These are phyloP conservation scores for Halenospora varia DNA, from an alignment of 495 filamentous ascomycete genomes.

Conservation along the genomic window DNA sequence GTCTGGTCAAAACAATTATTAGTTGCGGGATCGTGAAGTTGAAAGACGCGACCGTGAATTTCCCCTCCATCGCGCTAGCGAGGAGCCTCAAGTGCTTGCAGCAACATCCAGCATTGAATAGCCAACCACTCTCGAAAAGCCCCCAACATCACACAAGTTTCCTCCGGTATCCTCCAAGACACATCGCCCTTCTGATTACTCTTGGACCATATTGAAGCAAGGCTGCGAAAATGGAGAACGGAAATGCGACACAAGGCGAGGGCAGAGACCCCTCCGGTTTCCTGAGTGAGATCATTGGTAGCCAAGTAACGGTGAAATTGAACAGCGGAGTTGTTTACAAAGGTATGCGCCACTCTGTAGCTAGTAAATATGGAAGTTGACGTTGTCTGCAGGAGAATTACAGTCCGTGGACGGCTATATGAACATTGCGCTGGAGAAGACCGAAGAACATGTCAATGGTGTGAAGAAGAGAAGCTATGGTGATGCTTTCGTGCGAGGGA, in stretches of 20 bases:
- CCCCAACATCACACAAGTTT: too few relatives aligned
- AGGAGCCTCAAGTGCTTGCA: neutral
- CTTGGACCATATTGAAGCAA: neutral
- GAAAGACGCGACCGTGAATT: neutral
- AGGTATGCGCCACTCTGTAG: conserved; percentile 47
- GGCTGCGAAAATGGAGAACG: conserved; percentile 64
- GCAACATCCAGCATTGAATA: neutral
- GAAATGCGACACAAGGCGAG: conserved; percentile 52
- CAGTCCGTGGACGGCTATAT: conserved; percentile 98
- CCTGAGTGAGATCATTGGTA: conserved; percentile 86
- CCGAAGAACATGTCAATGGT: conserved; percentile 85
- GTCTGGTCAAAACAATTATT: neutral
- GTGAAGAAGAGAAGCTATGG: conserved; percentile 77
- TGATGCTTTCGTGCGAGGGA: conserved; percentile 93
- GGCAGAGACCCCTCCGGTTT: conserved; percentile 89
- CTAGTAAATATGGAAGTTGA: conserved; percentile 4
- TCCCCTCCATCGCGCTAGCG: conserved; percentile 11
- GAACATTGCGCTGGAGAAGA: conserved; percentile 97
- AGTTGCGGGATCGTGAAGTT: neutral
- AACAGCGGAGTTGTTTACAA: conserved; percentile 96
- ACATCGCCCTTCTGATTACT: too few relatives aligned
- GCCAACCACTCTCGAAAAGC: neutral
- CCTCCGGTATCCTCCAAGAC: too few relatives aligned
- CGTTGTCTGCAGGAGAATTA: conserved; percentile 62
- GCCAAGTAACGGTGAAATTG: conserved; percentile 87